Base-by-base conservation (phyloP, 257 asterid species). In the Ilex asprella region DNA sequence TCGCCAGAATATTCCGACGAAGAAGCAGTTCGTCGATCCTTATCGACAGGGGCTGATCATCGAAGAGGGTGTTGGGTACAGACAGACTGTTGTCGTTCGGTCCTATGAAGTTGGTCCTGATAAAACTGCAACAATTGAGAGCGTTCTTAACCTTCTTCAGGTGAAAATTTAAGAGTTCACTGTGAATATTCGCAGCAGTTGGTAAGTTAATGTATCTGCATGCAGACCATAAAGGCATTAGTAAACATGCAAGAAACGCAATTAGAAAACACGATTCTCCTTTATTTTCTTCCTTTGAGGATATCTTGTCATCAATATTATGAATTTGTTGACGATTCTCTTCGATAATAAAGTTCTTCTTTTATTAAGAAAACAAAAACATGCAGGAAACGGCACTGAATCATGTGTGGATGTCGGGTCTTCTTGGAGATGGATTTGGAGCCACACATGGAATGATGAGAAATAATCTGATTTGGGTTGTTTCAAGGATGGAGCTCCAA, bases 391-490 rank as follows among this genome's bases (percentile, higher is more conserved):
- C 96, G 43, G 93, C 96, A 21, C 62, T 86, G 90, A 89, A 89
- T 64, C 95, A 86, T 70, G 94, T 86, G 0, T 86, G 95, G 95
- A 82, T 82, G 90, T 80, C 97, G 30, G 95, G 97, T 12, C 84
- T 86, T 47, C 84, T 88, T 29, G 80, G 88, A n/a, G 95, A 90
- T 57, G 96, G 96, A 60, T 91, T 84, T 52, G 98, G 98, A 2
- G 93, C 96, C 6, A 91, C 96, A 2, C 95, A 84, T 73, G 96
- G 91, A 13, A 91, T 91, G 96, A 80, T 78, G 89, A 81, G 70
- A 58, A 81, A 86, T 67, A 86, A 86, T 62, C 95, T 91, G 10
- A 88, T 91, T 57, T 91, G 98, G 98, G 98, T 91, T 27, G 95
- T 91, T 43, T 88, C 96, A 27, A 88, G 94, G 74, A 84, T 88